These are phyloP conservation scores for Fusarium tupiense DNA, from an alignment of 2,329 filamentous ascomycete genomes.

Conservation along the genomic window DNA sequence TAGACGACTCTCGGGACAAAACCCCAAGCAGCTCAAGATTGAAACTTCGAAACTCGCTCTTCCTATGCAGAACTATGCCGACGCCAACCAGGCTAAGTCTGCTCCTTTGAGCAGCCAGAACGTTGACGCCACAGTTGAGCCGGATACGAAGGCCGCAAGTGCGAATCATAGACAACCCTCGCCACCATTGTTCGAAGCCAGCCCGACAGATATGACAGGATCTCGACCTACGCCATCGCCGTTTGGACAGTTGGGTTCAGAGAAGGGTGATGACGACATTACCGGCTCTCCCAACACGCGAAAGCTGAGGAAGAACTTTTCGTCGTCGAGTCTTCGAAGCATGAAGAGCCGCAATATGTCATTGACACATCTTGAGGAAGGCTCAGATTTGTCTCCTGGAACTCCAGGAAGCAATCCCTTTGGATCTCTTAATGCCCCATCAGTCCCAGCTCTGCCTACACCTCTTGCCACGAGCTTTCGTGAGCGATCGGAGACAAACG, in stretches of 20 bases:
- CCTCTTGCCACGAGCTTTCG: constrained; percentile 71
- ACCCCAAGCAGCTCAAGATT: constrained; percentile 86
- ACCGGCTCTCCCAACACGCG: constrained; percentile 63
- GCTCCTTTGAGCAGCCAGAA: constrained; percentile 19
- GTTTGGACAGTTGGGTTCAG: constrained; percentile 46
- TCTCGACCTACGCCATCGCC: constrained; percentile 43
- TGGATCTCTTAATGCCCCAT: constrained; percentile 59
- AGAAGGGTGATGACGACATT: constrained; percentile 51
- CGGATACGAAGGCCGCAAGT: constrained; percentile 10
- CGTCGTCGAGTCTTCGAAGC: constrained; percentile 75
- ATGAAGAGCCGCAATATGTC: constrained; percentile 81
- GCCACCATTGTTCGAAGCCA: constrained; percentile 41
- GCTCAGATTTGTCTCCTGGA: constrained; percentile 73
- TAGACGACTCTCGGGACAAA: constrained; percentile 82
- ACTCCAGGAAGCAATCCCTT: constrained; percentile 80
- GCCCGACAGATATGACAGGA: constrained; percentile 41
- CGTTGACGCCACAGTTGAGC: neutral
- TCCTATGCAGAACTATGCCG: constrained; percentile 30
- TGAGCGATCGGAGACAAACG: constrained; percentile 64
- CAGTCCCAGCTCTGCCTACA: constrained; percentile 72
- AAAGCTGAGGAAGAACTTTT: constrained; percentile 72
- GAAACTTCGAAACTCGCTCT: constrained; percentile 68
- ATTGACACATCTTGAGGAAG: constrained; percentile 67
- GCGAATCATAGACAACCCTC: constrained; percentile 38
- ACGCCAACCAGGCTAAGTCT: constrained; percentile 19